These are phyloP conservation scores for Cladosporium sp. DNA, from an alignment of 2,329 filamentous ascomycete genomes.

Conservation along the genomic window DNA sequence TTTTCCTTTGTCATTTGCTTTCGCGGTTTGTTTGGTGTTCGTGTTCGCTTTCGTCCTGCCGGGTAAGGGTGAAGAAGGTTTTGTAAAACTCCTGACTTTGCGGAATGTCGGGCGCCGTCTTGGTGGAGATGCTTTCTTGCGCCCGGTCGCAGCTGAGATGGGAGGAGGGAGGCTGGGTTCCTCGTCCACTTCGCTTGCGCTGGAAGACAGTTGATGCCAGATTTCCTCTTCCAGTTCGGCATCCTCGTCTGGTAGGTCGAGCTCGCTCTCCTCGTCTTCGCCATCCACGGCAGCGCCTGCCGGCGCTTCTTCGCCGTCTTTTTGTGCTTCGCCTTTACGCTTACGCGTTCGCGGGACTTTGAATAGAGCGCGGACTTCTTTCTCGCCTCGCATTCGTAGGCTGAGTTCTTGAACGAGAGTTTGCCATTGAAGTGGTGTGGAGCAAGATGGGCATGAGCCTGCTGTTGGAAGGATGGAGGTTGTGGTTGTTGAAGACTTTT, in stretches of 20 bases:
- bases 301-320: slow-evolving; percentile 27
- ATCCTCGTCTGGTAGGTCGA: slow-evolving; percentile 15
- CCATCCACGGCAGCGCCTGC: slow-evolving; percentile 16
- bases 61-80: neutral
- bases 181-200: slow-evolving; percentile 25
- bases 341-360: slow-evolving; percentile 35
- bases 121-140: neutral
- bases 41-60: no score
- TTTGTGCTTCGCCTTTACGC: slow-evolving; percentile 26
- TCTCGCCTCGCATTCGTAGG: slow-evolving; percentile 64
- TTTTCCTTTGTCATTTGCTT: neutral
- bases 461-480: slow-evolving; percentile 58
- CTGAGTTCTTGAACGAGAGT: slow-evolving; percentile 80
- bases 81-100: neutral
- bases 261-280: slow-evolving; percentile 20
- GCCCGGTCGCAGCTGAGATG: neutral
- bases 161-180: slow-evolving; percentile 13
- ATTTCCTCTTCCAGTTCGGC: slow-evolving; percentile 15
- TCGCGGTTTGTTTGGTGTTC: neutral
- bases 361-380: slow-evolving; percentile 66
- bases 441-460: slow-evolving; percentile 70
- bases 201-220: slow-evolving; percentile 30
- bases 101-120: slow-evolving; percentile 1
- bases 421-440: slow-evolving; percentile 61
- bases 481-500: slow-evolving; percentile 2